These are phyloP conservation scores for Nemania sp. DNA, from an alignment of 2,329 filamentous ascomycete species.

Conservation along the genomic window DNA sequence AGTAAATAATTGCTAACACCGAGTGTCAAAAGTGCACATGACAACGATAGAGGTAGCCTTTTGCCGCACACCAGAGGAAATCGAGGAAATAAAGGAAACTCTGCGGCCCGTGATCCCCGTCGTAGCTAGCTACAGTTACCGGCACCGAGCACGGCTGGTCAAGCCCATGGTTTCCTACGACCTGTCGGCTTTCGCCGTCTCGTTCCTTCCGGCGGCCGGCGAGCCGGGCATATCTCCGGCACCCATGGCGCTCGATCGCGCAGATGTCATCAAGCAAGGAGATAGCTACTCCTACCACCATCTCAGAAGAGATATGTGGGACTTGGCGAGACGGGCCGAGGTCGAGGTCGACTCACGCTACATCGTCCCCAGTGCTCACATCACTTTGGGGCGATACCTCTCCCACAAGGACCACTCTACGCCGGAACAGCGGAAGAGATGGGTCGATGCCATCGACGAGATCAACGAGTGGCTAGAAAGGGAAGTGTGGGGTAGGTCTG, in stretches of 20 bases:
- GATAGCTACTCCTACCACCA: constrained; percentile 89
- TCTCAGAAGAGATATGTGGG: constrained; percentile 77
- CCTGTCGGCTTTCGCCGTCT: constrained; percentile 81
- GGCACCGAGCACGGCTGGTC: constrained; percentile 73
- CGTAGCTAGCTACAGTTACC: constrained; percentile 68
- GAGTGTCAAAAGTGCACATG: constrained; percentile 65
- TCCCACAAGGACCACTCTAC: constrained; percentile 66
- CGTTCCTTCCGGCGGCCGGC: constrained; percentile 79
- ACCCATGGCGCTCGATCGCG: constrained; percentile 45
- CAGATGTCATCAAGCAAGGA: constrained; percentile 48
- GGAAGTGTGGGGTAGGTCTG: constrained; percentile 68
- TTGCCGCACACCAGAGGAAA: constrained; percentile 71
- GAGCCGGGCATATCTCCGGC: constrained; percentile 54
- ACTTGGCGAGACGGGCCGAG: constrained; percentile 62
- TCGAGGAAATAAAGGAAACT: constrained; percentile 62
- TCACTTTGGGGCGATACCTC: constrained; percentile 85
- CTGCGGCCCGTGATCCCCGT: constrained; percentile 60
- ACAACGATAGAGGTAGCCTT: constrained; percentile 86
- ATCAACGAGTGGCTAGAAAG: constrained; percentile 76
- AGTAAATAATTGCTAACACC: neutral
- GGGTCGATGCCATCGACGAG: constrained; percentile 72
- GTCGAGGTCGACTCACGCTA: constrained; percentile 79
- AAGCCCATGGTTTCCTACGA: constrained; percentile 86
- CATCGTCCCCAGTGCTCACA: constrained; percentile 85
- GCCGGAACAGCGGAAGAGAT: constrained; percentile 60